These are phyloP conservation scores for Plantago rigida DNA, from an alignment of 305 asterid genomes.

Conservation along the genomic window DNA sequence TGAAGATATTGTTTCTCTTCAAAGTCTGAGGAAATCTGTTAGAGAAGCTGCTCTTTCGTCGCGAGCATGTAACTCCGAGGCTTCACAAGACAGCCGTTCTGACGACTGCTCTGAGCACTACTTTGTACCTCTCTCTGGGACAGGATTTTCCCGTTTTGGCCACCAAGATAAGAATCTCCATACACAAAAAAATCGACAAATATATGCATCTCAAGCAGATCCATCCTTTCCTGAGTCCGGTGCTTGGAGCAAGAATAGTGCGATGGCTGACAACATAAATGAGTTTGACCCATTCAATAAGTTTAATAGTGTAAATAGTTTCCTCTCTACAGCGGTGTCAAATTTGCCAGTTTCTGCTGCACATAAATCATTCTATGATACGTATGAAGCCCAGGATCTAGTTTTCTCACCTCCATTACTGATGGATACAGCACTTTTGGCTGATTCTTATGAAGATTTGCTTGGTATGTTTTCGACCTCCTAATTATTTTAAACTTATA, in stretches of 20 bases:
- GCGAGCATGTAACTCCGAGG: slow-evolving; percentile 48
- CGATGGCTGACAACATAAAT: slow-evolving; percentile 45
- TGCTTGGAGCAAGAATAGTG: slow-evolving; percentile 53
- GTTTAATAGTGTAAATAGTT: slow-evolving; percentile 62
- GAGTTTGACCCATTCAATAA: slow-evolving; percentile 72
- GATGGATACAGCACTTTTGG: slow-evolving; percentile 64
- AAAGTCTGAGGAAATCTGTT: slow-evolving; percentile 82
- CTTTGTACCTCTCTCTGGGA: slow-evolving; percentile 72
- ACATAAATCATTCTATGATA: slow-evolving; percentile 60
- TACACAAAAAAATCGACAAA: slow-evolving; percentile 43
- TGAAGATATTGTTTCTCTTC: slow-evolving; percentile 55
- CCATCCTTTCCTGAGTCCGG: slow-evolving; percentile 47
- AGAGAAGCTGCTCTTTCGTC: slow-evolving; percentile 85
- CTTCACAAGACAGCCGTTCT: slow-evolving; percentile 73
- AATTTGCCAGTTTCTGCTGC: slow-evolving; percentile 67
- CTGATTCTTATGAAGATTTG: slow-evolving; percentile 78
- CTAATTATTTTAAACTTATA: neutral
- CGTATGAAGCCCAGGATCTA: slow-evolving; percentile 61
- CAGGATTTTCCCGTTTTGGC: slow-evolving; percentile 49
- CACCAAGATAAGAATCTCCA: slow-evolving; percentile 46
- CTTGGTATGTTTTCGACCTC: slow-evolving; percentile 52
- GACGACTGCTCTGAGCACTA: slow-evolving; percentile 85
- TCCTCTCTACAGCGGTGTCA: slow-evolving; percentile 70
- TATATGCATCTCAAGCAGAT: slow-evolving; percentile 54
- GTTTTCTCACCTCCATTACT: slow-evolving; percentile 91